These are phyloP conservation scores for Diaporthe australafricana DNA, from an alignment of 2,329 filamentous ascomycete species.

Conservation along the genomic window DNA sequence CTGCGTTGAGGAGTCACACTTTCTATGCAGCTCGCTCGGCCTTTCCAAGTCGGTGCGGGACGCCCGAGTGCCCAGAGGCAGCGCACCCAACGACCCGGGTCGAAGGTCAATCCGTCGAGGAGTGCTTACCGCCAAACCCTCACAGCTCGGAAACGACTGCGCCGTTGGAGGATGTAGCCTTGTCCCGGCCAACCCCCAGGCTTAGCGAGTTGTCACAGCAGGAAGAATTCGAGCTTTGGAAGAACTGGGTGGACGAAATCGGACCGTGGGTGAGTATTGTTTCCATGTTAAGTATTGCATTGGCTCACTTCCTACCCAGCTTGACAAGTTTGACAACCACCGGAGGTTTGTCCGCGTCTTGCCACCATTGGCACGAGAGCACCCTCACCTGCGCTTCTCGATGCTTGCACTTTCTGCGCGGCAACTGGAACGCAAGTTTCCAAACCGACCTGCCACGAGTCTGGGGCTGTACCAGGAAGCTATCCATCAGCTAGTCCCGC, in stretches of 20 bases:
- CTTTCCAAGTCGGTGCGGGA: conserved; percentile 2
- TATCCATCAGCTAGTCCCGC: conserved; percentile 55
- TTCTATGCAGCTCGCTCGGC: conserved; percentile 19
- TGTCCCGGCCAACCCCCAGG: neutral
- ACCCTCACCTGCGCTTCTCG: conserved; percentile 60
- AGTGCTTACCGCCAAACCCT: neutral
- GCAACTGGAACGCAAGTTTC: conserved; percentile 63
- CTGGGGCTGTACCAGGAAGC: conserved; percentile 67
- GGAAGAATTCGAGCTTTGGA: conserved; percentile 48
- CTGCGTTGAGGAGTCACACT: conserved; percentile 11
- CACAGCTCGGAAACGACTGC: neutral
- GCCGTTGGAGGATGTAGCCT: neutral
- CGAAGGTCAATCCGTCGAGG: neutral
- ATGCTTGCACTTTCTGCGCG: conserved; percentile 66
- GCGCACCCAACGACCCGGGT: neutral
- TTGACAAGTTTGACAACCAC: conserved; percentile 69
- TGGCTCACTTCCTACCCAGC: conserved; percentile 51
- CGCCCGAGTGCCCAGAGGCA: conserved; percentile 2
- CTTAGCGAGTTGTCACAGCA: conserved; percentile 19
- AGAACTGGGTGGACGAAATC: conserved; percentile 64
- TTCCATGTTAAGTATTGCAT: neutral
- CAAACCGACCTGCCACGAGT: conserved; percentile 54
- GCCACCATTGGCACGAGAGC: conserved; percentile 59
- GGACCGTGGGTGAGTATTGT: conserved; percentile 46
- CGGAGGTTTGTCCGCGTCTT: conserved; percentile 65